phyloP scores from a whole-genome alignment of 208 protist species.

The Leishmania gerbilli region DNA sequence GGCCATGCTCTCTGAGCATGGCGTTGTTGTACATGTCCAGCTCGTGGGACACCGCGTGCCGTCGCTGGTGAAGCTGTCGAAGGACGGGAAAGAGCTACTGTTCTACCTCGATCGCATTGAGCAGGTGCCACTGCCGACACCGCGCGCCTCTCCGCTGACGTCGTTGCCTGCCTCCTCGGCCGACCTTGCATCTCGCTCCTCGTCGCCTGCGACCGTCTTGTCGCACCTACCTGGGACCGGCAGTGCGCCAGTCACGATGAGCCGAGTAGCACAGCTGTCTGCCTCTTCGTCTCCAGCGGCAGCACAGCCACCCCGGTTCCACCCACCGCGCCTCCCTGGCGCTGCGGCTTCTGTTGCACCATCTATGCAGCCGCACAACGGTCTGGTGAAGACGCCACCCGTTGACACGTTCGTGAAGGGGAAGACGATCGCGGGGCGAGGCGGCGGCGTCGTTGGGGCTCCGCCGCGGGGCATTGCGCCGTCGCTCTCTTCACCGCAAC shows the following conservation, averaged over 20 bases:
- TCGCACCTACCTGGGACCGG: background rate
- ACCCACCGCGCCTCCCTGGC: background rate
- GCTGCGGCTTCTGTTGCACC: background rate
- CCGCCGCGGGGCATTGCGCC: background rate
- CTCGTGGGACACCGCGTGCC: constrained; percentile 30
- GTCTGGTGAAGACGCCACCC: background rate
- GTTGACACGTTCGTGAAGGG: background rate
- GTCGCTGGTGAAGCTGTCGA: constrained; percentile 36
- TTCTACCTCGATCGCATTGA: constrained; percentile 40
- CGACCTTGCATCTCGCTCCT: background rate
- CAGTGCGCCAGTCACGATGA: background rate
- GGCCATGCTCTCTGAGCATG: constrained; percentile 24
- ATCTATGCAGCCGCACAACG: background rate
- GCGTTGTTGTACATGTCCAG: constrained; percentile 34
- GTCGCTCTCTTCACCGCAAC: background rate
- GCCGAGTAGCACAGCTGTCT: background rate
- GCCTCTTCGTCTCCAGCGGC: background rate
- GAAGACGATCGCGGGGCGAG: background rate
- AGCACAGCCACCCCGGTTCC: background rate
- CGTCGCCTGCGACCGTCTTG: background rate
- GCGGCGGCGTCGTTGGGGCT: background rate
- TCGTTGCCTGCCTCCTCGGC: background rate
- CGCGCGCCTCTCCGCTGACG: constrained; percentile 1
- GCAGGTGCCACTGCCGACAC: constrained; percentile 1
- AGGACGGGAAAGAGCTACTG: constrained; percentile 45